These are phyloP conservation scores for Penicillium taxi DNA, from an alignment of 495 filamentous ascomycete species.

Conservation along the genomic window DNA sequence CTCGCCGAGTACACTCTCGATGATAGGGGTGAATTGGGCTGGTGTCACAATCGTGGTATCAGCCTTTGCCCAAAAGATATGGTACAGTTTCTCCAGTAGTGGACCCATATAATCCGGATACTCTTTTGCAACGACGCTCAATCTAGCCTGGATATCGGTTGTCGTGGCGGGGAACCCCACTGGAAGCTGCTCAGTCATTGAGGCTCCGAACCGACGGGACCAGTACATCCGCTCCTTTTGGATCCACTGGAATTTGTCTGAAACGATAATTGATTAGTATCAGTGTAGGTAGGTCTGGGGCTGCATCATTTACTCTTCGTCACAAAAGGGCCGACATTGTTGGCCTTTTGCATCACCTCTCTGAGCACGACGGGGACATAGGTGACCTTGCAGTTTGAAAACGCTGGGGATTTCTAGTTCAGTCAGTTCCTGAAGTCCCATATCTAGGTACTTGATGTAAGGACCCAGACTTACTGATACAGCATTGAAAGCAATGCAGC, in stretches of 20 bases:
- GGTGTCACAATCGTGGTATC: conserved; percentile 3
- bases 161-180: conserved; percentile 17
- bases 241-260: conserved; percentile 17
- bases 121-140: conserved; percentile 1
- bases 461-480: conserved; percentile 11
- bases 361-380: conserved; percentile 11
- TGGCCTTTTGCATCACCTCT: conserved; percentile 10
- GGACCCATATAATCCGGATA: conserved; percentile 5
- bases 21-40: conserved; percentile 1
- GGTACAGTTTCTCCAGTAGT: conserved; percentile 2
- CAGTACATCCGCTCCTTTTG: conserved; percentile 16
- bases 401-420: conserved; percentile 13
- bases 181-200: conserved; percentile 12
- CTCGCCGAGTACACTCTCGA: conserved; percentile 3
- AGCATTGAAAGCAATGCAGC: conserved; percentile 15
- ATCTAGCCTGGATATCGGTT: conserved; percentile 8
- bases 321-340: conserved; percentile 12
- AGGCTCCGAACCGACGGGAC: conserved; percentile 12
- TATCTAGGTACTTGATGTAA: background rate
- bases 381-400: conserved; percentile 12
- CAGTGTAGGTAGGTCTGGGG: background rate
- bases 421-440: no score
- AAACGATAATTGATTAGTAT: background rate
- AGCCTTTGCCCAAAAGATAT: conserved; percentile 10
- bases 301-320: conserved; percentile 10